These are phyloP conservation scores for Goffeauzyma gilvescens DNA, from an alignment of 768 basidiomycete genomes.

Conservation along the genomic window DNA sequence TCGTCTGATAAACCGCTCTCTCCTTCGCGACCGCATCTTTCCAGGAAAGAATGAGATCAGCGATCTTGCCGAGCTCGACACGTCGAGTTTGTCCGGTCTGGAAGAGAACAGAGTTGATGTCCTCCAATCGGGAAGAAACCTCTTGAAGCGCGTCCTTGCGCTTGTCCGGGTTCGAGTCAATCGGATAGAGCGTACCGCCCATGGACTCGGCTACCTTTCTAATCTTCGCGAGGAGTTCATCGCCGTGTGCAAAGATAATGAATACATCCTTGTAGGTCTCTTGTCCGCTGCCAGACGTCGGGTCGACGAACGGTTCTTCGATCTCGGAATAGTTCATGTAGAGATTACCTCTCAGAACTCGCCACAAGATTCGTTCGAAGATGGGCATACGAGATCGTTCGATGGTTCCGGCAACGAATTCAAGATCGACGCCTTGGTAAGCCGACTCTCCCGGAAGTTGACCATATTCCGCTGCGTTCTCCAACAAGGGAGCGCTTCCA, in stretches of 20 bases:
- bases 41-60: conserved; percentile 72
- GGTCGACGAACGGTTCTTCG: conserved; percentile 74
- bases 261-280: conserved; percentile 96
- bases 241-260: conserved; percentile 97
- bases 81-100: conserved; percentile 72
- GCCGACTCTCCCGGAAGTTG: conserved; percentile 27
- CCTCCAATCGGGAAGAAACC: conserved; percentile 72
- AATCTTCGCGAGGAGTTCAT: conserved; percentile 80
- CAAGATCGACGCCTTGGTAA: conserved; percentile 51
- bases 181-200: conserved; percentile 90
- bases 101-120: conserved; percentile 69
- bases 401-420: conserved; percentile 92
- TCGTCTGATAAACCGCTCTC: conserved; percentile 84
- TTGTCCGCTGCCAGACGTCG: conserved; percentile 51
- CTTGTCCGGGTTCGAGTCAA: conserved; percentile 83
- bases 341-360: conserved; percentile 86
- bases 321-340: conserved; percentile 92
- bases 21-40: conserved; percentile 85
- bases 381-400: conserved; percentile 77
- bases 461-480: conserved; percentile 52
- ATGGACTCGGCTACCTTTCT: conserved; percentile 98
- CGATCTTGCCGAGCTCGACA: conserved; percentile 60
- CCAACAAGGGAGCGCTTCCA: conserved; percentile 49
- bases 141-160: conserved; percentile 76
- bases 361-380: conserved; percentile 95